phyloP scores from a whole-genome alignment of 768 basidiomycete species.

The Stropharia rugosoannulata region DNA sequence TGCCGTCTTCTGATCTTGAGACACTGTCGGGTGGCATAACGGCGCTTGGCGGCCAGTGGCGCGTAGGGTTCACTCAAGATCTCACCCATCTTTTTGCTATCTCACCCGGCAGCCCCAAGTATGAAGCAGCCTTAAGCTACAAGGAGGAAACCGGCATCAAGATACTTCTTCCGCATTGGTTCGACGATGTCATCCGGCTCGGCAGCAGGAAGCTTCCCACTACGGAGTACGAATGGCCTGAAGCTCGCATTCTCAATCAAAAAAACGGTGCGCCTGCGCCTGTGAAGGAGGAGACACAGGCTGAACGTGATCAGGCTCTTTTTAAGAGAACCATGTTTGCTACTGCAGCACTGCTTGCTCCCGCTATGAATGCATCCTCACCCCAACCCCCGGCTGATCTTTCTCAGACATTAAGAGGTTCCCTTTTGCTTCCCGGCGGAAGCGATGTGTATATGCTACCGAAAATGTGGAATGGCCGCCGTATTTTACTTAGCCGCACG shows the following conservation, averaged over 20 bases:
- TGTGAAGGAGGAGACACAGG: conserved; percentile 17
- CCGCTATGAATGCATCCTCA: conserved; percentile 15
- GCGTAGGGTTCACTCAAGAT: conserved; percentile 73
- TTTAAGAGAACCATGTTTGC: conserved; percentile 27
- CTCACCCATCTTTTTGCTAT: conserved; percentile 85
- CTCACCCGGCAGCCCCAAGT: conserved; percentile 49
- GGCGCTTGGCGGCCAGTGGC: conserved; percentile 82
- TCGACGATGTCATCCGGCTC: conserved; percentile 73
- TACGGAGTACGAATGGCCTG: conserved; percentile 68
- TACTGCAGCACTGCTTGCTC: conserved; percentile 28
- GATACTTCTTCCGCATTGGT: conserved; percentile 90
- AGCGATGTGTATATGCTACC: neutral
- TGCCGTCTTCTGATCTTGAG: conserved; percentile 66
- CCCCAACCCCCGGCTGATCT: conserved; percentile 15
- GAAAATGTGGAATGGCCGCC: conserved; percentile 57
- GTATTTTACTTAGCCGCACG: conserved; percentile 59
- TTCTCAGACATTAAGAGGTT: conserved; percentile 6
- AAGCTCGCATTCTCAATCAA: conserved; percentile 47
- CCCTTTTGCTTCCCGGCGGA: neutral
- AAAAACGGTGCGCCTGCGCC: neutral
- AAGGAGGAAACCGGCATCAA: conserved; percentile 57
- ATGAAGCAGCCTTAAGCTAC: conserved; percentile 54
- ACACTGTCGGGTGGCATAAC: conserved; percentile 71
- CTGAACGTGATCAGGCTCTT: conserved; percentile 28
- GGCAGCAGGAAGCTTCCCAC: conserved; percentile 51